Conservation (phyloP, 176 grass and related monocot species). For the Dactylis glomerata region DNA sequence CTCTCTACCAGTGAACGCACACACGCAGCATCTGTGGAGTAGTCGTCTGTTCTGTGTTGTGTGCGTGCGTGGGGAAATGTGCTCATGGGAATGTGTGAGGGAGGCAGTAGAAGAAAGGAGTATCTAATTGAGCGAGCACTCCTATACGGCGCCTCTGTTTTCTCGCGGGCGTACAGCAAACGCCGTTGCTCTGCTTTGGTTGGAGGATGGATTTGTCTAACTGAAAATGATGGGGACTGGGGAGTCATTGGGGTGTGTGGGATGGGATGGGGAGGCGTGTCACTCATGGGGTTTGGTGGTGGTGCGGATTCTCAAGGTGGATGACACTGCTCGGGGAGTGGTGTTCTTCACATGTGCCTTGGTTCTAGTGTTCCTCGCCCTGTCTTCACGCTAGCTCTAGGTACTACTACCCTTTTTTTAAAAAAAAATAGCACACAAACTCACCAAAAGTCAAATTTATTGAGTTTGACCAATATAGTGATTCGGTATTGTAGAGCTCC, state of each 20-base stretch:
- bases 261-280: conserved; percentile 40
- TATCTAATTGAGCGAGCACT: conserved; percentile 19
- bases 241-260: conserved; percentile 42
- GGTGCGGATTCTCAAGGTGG: conserved; percentile 19
- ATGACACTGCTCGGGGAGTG: neutral
- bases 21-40: conserved; percentile 20
- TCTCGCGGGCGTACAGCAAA: neutral
- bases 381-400: neutral
- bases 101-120: neutral
- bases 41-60: neutral
- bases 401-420: neutral
- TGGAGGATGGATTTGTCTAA: conserved; percentile 38
- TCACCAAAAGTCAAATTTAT: too few relatives aligned
- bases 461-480: too few relatives aligned
- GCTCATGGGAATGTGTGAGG: conserved; percentile 73
- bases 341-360: neutral
- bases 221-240: conserved; percentile 53
- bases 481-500: too few relatives aligned
- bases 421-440: too few relatives aligned
- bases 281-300: conserved; percentile 29
- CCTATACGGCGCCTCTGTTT: neutral
- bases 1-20: neutral
- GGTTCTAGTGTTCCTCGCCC: neutral
- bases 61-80: conserved; percentile 44
- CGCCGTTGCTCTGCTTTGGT: neutral